Conservation (phyloP, 208 protist species). For the Phytomonas francai region DNA sequence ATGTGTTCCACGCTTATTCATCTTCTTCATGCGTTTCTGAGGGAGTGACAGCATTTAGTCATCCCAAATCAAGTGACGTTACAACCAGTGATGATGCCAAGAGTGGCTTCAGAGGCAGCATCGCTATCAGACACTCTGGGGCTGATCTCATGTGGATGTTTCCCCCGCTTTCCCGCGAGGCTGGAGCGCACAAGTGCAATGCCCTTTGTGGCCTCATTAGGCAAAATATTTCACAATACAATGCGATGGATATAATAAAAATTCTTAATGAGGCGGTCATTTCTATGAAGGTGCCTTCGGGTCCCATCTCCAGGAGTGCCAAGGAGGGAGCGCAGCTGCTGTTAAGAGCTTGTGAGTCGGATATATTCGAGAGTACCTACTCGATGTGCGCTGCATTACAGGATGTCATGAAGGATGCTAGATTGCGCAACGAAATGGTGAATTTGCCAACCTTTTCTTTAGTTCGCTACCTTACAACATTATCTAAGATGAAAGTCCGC, state of each 20-base stretch:
- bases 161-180: slow-evolving; percentile 12
- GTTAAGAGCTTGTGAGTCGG: neutral
- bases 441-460: slow-evolving; percentile 28
- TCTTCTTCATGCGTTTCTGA: slow-evolving; percentile 11
- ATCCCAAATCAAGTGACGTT: neutral
- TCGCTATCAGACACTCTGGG: neutral
- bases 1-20: slow-evolving; percentile 15
- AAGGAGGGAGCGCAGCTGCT: neutral
- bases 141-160: slow-evolving; percentile 13
- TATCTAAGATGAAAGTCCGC: slow-evolving; percentile 43
- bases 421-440: slow-evolving; percentile 2
- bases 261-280: slow-evolving; percentile 39
- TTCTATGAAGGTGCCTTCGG: neutral
- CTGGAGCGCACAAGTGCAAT: slow-evolving; percentile 16
- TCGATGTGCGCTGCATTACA: neutral
- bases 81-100: neutral
- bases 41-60: neutral
- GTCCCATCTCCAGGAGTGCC: neutral
- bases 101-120: neutral
- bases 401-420: neutral
- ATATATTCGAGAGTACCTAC: neutral
- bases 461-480: slow-evolving; percentile 41
- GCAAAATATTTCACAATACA: slow-evolving; percentile 14
- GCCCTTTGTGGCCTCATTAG: slow-evolving; percentile 26
- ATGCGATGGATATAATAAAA: slow-evolving; percentile 27